A percentile compares a stretch with the other conserved stretches of the same genome.
Conservation (phyloP, 2,329 filamentous ascomycete genomes). For the Fragosphaeria purpurea region DNA sequence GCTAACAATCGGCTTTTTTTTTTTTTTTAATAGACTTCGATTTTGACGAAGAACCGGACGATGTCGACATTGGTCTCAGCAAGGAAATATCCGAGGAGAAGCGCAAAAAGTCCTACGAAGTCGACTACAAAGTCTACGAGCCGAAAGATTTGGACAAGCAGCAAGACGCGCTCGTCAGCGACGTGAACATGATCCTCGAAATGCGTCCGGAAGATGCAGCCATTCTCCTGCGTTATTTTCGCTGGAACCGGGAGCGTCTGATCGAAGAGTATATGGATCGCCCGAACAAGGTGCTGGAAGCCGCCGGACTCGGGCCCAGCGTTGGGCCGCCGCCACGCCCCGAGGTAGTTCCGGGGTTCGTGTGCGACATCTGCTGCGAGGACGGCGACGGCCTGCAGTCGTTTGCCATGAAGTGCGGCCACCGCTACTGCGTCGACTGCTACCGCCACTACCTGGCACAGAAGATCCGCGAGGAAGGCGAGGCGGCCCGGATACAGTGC, state of each 20-base stretch:
- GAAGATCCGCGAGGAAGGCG: conserved; percentile 92
- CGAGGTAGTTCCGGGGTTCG: conserved; percentile 63
- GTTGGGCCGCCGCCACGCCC: conserved; percentile 55
- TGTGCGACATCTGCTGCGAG: conserved; percentile 94
- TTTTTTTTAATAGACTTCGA: conserved; percentile 28
- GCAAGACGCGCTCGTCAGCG: conserved; percentile 76
- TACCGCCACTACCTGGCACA: conserved; percentile 84
- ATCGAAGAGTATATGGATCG: conserved; percentile 96
- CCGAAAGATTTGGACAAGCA: conserved; percentile 74
- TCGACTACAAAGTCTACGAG: conserved; percentile 72
- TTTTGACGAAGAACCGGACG: conserved; percentile 44
- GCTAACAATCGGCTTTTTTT: too few species aligned
- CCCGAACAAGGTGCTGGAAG: conserved; percentile 68
- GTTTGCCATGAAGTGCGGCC: conserved; percentile 90
- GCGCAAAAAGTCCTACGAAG: conserved; percentile 66
- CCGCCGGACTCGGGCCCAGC: conserved; percentile 66
- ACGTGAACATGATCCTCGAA: conserved; percentile 85
- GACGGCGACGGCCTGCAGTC: conserved; percentile 67
- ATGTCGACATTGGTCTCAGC: conserved; percentile 41
- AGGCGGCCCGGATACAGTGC: conserved; percentile 90
- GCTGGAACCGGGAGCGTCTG: conserved; percentile 93
- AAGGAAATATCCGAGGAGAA: conserved; percentile 57
- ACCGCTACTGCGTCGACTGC: conserved; percentile 87
- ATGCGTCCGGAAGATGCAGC: conserved; percentile 82
- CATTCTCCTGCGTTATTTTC: conserved; percentile 77